Base-by-base conservation (phyloP, 768 basidiomycete genomes). In the Inosperma sp. region DNA sequence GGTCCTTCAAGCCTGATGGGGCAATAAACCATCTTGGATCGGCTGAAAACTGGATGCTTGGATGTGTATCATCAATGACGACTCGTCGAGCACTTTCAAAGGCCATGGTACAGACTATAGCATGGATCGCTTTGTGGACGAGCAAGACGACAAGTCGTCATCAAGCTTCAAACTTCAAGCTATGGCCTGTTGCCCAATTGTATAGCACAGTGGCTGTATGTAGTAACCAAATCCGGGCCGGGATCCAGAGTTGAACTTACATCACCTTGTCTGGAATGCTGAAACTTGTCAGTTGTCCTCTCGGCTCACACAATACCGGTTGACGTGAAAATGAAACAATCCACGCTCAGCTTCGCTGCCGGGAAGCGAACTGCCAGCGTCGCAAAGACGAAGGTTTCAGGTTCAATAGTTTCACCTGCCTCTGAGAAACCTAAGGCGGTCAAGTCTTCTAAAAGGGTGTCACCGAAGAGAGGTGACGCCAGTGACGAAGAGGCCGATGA, bases 251-350 rank as follows among this genome's bases (percentile, higher is more conserved):
- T n/a, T n/a, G n/a, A n/a, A n/a, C n/a, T n/a, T n/a, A n/a, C n/a
- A n/a, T n/a, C n/a, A n/a, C n/a, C n/a, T n/a, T n/a, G n/a, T n/a
- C n/a, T n/a, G n/a, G n/a, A n/a, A n/a, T n/a, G n/a, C n/a, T n/a
- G n/a, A n/a, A n/a, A n/a, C n/a, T n/a, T n/a, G n/a, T n/a, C n/a
- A n/a, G n/a, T n/a, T n/a, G n/a, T n/a, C n/a, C n/a, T n/a, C n/a
- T n/a, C n/a, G n/a, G n/a, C n/a, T n/a, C n/a, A n/a, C n/a, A n/a
- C n/a, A n/a, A n/a, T n/a, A n/a, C n/a, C n/a, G n/a, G n/a, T n/a
- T n/a, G n/a, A n/a, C n/a, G n/a, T n/a, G n/a, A 40, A 29, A 16
- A 55, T 76, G 49, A 78, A 72, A 54, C 81, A 82, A 57, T 67
- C 65, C 0, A 75, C 67, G 0, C 66, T 82, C 7, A 59, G 63